Evolutionary conservation across 2,329 filamentous ascomycete species (phyloP), one percentile per base, ranked within the genome.

Genomic region (Madurella mycetomatis): DNA sequence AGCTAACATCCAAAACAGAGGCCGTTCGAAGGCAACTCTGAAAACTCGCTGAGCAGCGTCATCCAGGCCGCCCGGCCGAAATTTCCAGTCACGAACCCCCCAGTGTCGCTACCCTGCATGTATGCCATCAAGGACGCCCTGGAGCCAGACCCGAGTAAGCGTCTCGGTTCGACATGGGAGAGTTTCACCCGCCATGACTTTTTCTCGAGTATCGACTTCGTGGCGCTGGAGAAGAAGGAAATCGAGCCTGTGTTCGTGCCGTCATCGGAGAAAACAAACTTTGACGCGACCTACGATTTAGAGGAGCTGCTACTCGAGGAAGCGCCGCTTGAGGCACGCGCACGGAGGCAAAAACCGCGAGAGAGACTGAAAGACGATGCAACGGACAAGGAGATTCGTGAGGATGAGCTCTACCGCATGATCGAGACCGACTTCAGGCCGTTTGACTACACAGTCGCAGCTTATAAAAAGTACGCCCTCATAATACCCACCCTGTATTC

Each of bases 191-290:
- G 89, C 59, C 88, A 96, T 66, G 87, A 91, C 7, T 97, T 97
- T 76, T 99, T 99, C 76, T 81, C 85, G 41, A 75, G 81, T 2
- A 83, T 97, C 62, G 87, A 97, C 67, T 99, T 99, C 62, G 84
- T 83, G 13, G 85, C 86, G 0, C 73, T 99, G 37, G 90, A 96
- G 68, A 79, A 84, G 60, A 97, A 96, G 69, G 85, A 91, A 66
- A 85, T 97, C 43, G 86, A 92, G 63, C 94, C 94, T 0, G 84
- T 97, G 3, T 99, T 99, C 69, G 82, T 88, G 17, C 94, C 94
- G 0, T 96, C 92, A 0, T 92, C 90, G 53, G 94, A 97, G 47
- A 99, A 99, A 80, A 97, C 94, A 3, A 99, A 99, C 69, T 99
- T 99, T 62, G 94, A 99, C 71, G 94, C 94, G 4, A 99, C 94